Evolutionary conservation across 441 rosid genomes (phyloP), one percentile per base, ranked within the genome.

Genomic region (Populus hybrid): DNA sequence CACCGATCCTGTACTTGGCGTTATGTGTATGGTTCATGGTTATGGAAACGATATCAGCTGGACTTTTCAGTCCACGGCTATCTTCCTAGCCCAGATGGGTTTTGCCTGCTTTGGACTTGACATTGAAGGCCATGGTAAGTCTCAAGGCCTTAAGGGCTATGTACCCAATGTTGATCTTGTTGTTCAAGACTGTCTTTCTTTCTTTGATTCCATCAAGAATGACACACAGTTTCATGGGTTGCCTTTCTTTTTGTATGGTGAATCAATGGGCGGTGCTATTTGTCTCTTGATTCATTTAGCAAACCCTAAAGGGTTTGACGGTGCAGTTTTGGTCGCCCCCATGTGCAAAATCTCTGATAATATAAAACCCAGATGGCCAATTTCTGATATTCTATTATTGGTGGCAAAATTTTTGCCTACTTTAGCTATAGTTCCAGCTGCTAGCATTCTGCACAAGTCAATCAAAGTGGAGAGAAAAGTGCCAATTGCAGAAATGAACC

Each of bases 241-340:
- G 35, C 95, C 94, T 18, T 83, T 86, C 21, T 94, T 96, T 78
- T 84, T 92, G 14, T 89, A 83, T 26, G 97, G 97, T 2, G 97
- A 95, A 76, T 95, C 98, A 9, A 89, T 94, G 97, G 97, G 98
- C 12, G 97, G 93, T 6, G 99, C 94, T 8, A 87, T 90, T 74
- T 89, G 88, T 82, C 87, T 95, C 18, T 66, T 90, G 77, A 78
- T 86, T 36, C 94, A 90, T 77, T 85, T 93, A 24, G 83, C 89
- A 1, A 89, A 85, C 71, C 90, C 83, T 6, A 61, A 18, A n/a
- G 90, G 83, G 42, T 95, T 91, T 65, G 84, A 82, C 16, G 97
- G 98, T 3, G 95, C 97, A 0, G 75, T 93, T 36, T 77, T 90
- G 69, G 97, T 94, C 0, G 94, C 97, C 9, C 97, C 97, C 24